phyloP scores from a whole-genome alignment of 495 filamentous ascomycete species.

The Penicillium alfredii region DNA sequence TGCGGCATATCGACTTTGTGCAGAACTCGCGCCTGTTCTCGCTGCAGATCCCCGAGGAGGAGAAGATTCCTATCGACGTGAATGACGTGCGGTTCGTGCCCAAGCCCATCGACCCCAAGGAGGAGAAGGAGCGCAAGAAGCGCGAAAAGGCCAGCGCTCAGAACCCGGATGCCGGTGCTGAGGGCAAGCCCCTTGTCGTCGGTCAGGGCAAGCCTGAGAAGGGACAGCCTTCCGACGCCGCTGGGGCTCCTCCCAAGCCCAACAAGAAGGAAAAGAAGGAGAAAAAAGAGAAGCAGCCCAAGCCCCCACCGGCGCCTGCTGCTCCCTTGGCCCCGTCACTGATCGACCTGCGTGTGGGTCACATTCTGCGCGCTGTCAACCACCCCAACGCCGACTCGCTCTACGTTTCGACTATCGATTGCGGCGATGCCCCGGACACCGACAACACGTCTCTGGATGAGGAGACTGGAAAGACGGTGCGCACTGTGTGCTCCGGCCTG shows the following conservation, averaged over 20 bases:
- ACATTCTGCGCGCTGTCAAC: conserved; percentile 89
- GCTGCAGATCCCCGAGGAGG: conserved; percentile 59
- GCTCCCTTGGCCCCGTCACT: conserved; percentile 71
- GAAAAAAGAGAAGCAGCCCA: conserved; percentile 71
- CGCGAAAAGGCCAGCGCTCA: conserved; percentile 69
- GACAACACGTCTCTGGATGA: conserved; percentile 73
- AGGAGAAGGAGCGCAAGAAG: conserved; percentile 84
- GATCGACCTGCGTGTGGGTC: conserved; percentile 92
- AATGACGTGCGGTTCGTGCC: conserved; percentile 77
- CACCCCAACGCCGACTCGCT: conserved; percentile 96
- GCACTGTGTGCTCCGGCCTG: conserved; percentile 93
- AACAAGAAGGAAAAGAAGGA: conserved; percentile 69
- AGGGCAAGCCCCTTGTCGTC: conserved; percentile 34
- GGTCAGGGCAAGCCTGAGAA: conserved; percentile 43
- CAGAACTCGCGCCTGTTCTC: conserved; percentile 80
- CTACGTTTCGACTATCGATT: conserved; percentile 93
- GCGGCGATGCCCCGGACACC: conserved; percentile 78
- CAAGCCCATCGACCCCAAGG: conserved; percentile 74
- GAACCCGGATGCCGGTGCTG: conserved; percentile 32
- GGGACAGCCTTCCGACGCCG: conserved; percentile 43
- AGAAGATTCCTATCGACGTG: conserved; percentile 76
- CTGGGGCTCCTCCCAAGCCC: conserved; percentile 38
- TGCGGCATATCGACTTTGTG: conserved; percentile 88
- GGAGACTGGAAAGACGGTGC: conserved; percentile 78
- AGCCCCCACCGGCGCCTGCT: conserved; percentile 55